Base-by-base conservation (phyloP, 1,284 basidiomycete species). In the Fomitopsis pinicola region DNA sequence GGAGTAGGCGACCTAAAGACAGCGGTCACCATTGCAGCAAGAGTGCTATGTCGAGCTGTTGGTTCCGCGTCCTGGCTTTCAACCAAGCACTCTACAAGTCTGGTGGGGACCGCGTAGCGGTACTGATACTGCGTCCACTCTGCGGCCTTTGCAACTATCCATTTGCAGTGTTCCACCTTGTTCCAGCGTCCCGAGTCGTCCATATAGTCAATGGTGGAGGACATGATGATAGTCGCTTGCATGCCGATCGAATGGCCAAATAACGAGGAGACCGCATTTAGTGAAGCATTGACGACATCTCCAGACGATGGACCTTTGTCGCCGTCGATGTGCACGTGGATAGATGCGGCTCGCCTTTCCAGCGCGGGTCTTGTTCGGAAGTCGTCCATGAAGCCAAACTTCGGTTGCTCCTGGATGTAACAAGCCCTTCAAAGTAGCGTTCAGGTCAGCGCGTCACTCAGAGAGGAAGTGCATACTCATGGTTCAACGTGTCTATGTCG, bases 91-190 rank as follows among this genome's bases (percentile, higher is more conserved):
- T 98, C 95, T 42, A 97, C 87, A 9, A 98, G 79, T 67, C 88
- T 84, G 2, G 91, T 91, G 10, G 96, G 94, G 2, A 98, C 85
- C 19, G 91, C 88, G 71, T 93, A 95, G 38, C 96, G 91, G 74
- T 97, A 97, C 72, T 97, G 94, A 63, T 96, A 92, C 67, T 91
- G 91, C 8, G 93, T 84, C 89, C 94, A 97, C 66, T 92, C 88
- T 33, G 89, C 86, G 6, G 87, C 80, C 64, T 86, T 87, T 60
- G 86, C 83, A 19, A 87, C 86, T 54, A 97, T 80, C 95, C 95
- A 98, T 64, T 87, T 85, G 70, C 88, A 94, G 71, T 92, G 88
- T 15, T 88, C 82, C 1, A 82, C 70, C 64, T 89, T 82, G n/a
- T 72, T 72, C 96, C 96, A 98, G 17, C 85, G 84, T 26, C 80